Base-by-base conservation (phyloP, 139 green algal species). In the Picochlorum sp. region DNA sequence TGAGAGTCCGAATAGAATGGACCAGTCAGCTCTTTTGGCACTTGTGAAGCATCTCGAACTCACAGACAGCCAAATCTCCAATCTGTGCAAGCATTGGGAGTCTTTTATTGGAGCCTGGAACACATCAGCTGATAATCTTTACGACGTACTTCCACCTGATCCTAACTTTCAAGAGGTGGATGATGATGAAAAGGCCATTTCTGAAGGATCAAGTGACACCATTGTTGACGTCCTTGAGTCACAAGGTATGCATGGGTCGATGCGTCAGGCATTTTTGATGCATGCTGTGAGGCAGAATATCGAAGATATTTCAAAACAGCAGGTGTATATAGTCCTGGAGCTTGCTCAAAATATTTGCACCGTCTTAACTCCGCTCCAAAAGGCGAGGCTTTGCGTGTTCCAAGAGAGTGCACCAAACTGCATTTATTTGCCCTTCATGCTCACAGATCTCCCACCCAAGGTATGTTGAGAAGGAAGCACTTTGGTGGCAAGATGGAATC, bases 261-360 rank as follows among this genome's bases (percentile, higher is more conserved):
- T 52, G 47, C 16, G 47, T 21, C 47, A 52, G 16, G 47, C 47
- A n/a, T 52, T n/a, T 23, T 52, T 52, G 16, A 52, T 52, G 47
- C 47, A 52, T 52, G 47, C 47, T n/a, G 47, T 52, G 47, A n/a
- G 18, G 47, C 47, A 52, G 47, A n/a, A 52, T 52, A n/a, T 52
- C 10, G 18, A 52, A n/a, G 47, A 52, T 23, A 20, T 52, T n/a
- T 52, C 47, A 24, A n/a, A 52, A 18, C 8, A 52, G 1, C 47
- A 52, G 47, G 47, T 52, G 18, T 52, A n/a, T 18, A 8, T 23
- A 20, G 47, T 52, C 18, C 47, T 52, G 1, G 47, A 52, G 18
- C 11, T 52, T 10, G 47, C 47, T 23, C 47, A 52, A 20, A 20
- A 52, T 52, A 52, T 52, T 9, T 52, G 47, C 47, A 24, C 47